Evolutionary conservation across 2,329 filamentous ascomycete species (phyloP).

Genomic region (Phialophora expanda): DNA sequence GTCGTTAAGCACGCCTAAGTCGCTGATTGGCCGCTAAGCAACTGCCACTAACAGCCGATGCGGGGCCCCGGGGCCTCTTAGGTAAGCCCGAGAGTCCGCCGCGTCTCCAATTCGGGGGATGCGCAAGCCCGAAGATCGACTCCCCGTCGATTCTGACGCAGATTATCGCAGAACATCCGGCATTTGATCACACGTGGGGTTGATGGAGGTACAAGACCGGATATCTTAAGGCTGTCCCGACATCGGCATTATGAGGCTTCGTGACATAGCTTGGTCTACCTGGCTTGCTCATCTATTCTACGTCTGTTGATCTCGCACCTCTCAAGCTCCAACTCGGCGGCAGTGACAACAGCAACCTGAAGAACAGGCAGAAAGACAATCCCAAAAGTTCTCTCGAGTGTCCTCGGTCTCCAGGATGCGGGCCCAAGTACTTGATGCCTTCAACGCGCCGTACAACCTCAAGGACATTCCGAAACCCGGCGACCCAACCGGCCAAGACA

Average conservation of each 20-base stretch:
- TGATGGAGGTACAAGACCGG: background rate
- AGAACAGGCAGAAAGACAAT: no score
- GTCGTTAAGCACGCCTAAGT: background rate
- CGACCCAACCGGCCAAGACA: slow-evolving; percentile 3
- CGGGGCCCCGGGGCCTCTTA: background rate
- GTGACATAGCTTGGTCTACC: background rate
- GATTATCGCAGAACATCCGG: no score
- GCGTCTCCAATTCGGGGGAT: background rate
- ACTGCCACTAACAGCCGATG: background rate
- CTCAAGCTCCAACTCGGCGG: no score
- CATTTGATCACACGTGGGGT: no score
- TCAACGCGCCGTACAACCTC: slow-evolving; percentile 31
- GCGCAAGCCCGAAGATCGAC: background rate
- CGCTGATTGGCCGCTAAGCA: background rate
- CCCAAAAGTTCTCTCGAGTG: no score
- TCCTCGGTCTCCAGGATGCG: slow-evolving; percentile 14
- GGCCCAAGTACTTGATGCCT: slow-evolving; percentile 31
- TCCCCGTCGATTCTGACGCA: background rate
- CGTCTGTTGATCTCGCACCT: no score
- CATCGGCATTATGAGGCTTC: background rate
- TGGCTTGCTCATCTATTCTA: no score
- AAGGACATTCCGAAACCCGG: background rate
- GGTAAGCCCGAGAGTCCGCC: background rate
- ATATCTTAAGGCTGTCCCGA: no score
- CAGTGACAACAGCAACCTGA: no score